These are phyloP conservation scores for Fimicolochytrium jonesii DNA, from an alignment of 192 early-diverging fungal species.

Conservation along the genomic window DNA sequence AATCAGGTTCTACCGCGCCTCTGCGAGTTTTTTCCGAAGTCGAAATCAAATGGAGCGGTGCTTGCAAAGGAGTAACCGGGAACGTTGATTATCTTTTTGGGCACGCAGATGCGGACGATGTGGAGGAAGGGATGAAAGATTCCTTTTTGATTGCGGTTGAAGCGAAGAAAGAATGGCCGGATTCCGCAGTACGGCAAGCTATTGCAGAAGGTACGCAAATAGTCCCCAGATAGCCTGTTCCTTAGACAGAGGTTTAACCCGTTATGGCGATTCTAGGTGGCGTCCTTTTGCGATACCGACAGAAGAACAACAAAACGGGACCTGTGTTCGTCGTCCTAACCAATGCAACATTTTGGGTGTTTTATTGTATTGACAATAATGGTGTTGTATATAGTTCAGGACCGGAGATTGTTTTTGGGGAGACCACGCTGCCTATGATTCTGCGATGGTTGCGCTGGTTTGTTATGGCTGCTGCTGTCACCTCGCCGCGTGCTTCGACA, in stretches of 20 bases:
- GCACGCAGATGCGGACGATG: not conserved
- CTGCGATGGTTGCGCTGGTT: constrained; percentile 10
- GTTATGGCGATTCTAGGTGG: not conserved
- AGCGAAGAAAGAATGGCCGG: constrained; percentile 12
- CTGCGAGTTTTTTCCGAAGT: constrained; percentile 14
- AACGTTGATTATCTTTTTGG: constrained; percentile 8
- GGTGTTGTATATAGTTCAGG: not conserved
- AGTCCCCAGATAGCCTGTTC: not conserved
- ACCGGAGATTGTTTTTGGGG: not conserved
- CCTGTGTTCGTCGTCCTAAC: constrained; percentile 11
- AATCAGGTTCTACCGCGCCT: not conserved
- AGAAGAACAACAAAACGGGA: not conserved
- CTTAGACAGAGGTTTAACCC: not conserved
- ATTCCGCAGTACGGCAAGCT: constrained; percentile 3
- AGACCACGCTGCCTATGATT: not conserved
- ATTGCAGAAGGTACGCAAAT: constrained; percentile 9
- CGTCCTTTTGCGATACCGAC: not conserved
- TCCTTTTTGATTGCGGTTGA: constrained; percentile 12
- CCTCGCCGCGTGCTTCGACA: not conserved
- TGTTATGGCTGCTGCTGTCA: not conserved
- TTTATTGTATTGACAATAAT: not conserved
- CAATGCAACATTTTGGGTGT: constrained; percentile 1
- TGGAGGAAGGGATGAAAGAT: not conserved
- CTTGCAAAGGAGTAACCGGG: not conserved
- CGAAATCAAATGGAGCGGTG: not conserved